phyloP scores from a whole-genome alignment of 148 eudicot genomes.

The Rhododendron ferrugineum region DNA sequence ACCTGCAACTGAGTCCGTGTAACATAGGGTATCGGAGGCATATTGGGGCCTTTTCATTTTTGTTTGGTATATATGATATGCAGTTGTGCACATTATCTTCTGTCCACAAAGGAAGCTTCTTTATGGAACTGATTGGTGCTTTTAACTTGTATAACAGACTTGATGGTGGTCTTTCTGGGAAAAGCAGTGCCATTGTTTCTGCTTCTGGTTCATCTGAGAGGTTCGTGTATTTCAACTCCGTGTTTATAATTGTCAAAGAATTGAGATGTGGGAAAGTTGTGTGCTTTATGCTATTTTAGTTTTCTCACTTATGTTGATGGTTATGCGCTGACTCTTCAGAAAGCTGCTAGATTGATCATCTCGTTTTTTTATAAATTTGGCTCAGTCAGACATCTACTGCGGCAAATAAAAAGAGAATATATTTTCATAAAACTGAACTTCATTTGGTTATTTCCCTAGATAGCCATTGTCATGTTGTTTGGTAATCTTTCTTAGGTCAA shows the following conservation, averaged over 20 bases:
- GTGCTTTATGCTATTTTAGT: background rate
- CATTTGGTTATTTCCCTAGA: background rate
- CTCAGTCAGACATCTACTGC: background rate
- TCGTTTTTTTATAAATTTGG: background rate
- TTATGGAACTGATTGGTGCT: conserved; percentile 14
- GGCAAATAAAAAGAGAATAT: background rate
- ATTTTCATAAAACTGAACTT: background rate
- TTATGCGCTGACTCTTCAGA: background rate
- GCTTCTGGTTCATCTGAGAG: conserved; percentile 62
- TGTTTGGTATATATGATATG: background rate
- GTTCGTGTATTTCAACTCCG: conserved; percentile 22
- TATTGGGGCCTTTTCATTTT: background rate
- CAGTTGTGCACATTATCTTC: background rate
- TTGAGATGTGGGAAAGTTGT: background rate
- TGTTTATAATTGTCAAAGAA: background rate
- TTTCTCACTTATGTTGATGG: background rate
- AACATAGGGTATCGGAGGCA: too few relatives aligned
- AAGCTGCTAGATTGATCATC: background rate
- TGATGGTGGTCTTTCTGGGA: conserved; percentile 57
- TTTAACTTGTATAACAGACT: conserved; percentile 28
- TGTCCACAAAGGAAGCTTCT: background rate
- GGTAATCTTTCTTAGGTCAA: background rate
- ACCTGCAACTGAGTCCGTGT: too few relatives aligned
- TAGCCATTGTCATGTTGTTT: background rate
- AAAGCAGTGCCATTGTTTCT: conserved; percentile 58